A percentile compares a stretch with the other conserved stretches of the same genome.
Evolutionary conservation across 2,329 filamentous ascomycete species (phyloP).

Genomic region (Graphilbum sp.): DNA sequence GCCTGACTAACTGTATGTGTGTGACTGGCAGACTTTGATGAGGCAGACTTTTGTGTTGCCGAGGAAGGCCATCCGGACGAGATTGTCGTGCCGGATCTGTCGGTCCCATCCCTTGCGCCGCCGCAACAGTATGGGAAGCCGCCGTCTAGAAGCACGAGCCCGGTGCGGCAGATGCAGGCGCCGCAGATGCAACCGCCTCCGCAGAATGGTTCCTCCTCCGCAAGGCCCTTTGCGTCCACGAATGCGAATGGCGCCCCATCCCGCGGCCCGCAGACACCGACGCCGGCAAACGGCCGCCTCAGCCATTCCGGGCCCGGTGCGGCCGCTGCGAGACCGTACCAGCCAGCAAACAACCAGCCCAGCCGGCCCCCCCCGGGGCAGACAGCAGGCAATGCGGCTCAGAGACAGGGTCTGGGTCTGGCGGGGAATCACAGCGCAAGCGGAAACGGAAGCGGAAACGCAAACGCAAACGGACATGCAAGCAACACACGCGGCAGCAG

Average conservation of each 20-base stretch:
- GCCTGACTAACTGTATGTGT: too few species aligned
- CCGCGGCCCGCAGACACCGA: conserved; percentile 9
- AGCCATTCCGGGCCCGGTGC: neutral
- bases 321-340: conserved; percentile 2
- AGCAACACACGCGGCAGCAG: too few species aligned
- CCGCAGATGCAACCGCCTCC: conserved; percentile 4
- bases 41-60: conserved; percentile 56
- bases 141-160: conserved; percentile 8
- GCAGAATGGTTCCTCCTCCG: too few species aligned
- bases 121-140: conserved; percentile 9
- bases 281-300: neutral
- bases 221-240: neutral
- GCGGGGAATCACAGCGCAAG: neutral
- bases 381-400: too few species aligned
- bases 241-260: neutral
- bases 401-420: too few species aligned
- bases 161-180: conserved; percentile 9
- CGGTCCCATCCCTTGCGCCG: conserved; percentile 3
- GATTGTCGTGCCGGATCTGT: conserved; percentile 36
- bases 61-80: conserved; percentile 63
- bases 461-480: conserved; percentile 5
- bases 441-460: neutral
- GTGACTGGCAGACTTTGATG: conserved; percentile 48
- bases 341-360: conserved; percentile 1
- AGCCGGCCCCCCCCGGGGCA: conserved; percentile 1